Conservation (phyloP, 306 rosid species). For the Abrus pulchellus region DNA sequence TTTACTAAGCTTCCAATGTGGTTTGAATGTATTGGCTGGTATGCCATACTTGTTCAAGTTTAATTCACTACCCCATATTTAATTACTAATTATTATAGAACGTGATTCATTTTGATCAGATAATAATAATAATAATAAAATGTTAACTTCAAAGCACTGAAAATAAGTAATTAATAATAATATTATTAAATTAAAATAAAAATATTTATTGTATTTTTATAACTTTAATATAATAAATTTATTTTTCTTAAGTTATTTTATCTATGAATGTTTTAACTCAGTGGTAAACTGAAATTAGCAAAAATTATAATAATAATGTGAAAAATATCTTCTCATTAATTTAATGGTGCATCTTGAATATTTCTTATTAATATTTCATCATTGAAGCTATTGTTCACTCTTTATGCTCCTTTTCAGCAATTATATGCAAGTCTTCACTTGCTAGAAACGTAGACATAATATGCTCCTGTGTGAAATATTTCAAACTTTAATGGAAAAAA, state of each 20-base stretch:
- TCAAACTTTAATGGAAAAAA: neutral
- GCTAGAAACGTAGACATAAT: neutral
- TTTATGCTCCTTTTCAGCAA: neutral
- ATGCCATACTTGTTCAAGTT: conserved; percentile 1
- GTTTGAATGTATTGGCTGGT: neutral
- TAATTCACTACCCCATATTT: neutral
- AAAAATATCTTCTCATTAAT: neutral
- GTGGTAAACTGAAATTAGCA: too few relatives aligned
- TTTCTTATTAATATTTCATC: conserved; percentile 1
- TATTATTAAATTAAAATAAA: too few relatives aligned
- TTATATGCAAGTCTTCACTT: neutral
- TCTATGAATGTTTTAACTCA: too few relatives aligned
- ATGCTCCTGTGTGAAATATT: neutral
- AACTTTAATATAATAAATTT: too few relatives aligned
- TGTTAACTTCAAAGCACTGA: too few relatives aligned
- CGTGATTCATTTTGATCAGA: neutral
- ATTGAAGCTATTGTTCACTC: neutral
- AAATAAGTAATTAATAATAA: too few relatives aligned
- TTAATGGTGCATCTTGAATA: neutral
- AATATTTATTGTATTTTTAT: too few relatives aligned
- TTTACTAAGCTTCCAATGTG: neutral
- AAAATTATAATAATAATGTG: too few relatives aligned
- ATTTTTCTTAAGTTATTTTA: too few relatives aligned
- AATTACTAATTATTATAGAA: neutral
- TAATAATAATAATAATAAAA: neutral